Conservation (phyloP, 1,284 basidiomycete genomes). For the Chondrostereum purpureum region DNA sequence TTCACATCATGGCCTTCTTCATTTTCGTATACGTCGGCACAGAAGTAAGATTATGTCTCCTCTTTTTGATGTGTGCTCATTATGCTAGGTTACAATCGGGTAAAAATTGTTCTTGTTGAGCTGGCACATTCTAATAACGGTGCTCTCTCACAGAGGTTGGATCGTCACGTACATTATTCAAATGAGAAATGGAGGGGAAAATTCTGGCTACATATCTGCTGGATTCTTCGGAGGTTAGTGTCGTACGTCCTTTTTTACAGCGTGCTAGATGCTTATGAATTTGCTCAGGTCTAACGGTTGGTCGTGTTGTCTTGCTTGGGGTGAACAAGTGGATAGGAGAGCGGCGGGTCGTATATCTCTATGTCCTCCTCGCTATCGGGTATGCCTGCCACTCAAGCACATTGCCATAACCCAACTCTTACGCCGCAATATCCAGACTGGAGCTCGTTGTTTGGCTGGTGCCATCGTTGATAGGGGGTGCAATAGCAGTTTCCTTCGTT, state of each 20-base stretch:
- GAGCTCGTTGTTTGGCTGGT: conserved; percentile 48
- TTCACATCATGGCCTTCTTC: conserved; percentile 49
- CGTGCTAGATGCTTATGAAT: conserved; percentile 6
- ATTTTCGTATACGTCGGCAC: conserved; percentile 50
- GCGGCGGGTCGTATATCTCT: conserved; percentile 17
- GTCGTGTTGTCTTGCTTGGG: conserved; percentile 20
- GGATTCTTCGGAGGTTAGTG: conserved; percentile 26
- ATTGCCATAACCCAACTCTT: neutral
- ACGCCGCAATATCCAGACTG: conserved; percentile 25
- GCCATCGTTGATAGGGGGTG: conserved; percentile 38
- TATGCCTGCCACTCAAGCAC: conserved; percentile 4
- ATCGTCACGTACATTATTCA: conserved; percentile 34
- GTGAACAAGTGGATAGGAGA: conserved; percentile 22
- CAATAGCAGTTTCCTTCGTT: conserved; percentile 31
- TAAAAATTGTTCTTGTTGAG: conserved; percentile 18
- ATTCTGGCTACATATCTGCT: conserved; percentile 26
- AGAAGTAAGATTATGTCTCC: conserved; percentile 23
- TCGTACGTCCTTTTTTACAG: neutral
- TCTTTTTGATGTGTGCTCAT: neutral
- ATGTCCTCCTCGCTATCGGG: conserved; percentile 18
- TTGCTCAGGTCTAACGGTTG: conserved; percentile 18
- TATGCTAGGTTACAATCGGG: conserved; percentile 34
- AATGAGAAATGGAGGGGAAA: conserved; percentile 20
- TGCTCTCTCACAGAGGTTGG: conserved; percentile 24
- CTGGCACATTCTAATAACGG: conserved; percentile 6